Evolutionary conservation across 345 rosid species (phyloP), one percentile per base, ranked within the genome.

Genomic region (Hevea brasiliensis): DNA sequence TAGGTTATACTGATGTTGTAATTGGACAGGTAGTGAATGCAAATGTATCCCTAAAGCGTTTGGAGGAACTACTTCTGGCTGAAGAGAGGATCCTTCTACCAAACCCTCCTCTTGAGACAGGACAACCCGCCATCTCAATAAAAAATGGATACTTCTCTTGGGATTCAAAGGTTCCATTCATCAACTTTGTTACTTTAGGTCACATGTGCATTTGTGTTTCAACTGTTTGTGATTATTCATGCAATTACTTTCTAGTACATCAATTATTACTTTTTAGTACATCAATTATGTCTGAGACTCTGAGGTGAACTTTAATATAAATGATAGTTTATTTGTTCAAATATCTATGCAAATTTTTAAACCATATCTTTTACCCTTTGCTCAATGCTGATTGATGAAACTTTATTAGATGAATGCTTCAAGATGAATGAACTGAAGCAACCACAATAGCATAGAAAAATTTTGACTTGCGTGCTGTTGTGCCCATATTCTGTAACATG

Each of bases 81-180:
- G 99, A 95, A 72, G 99, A 95, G 85, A 89, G 98, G 84, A 65
- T 91, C 80, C 97, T 95, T 76, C 85, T 89, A 57, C 99, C 94
- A 21, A 95, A 95, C 77, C 96, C 97, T 72, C 97, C 97, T 61
- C 84, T 87, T 71, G 92, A 88, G 79, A 86, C 87, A 32, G 80
- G 73, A 76, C 80, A 79, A 67, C 93, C 99, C 20, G 99, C 96
- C 20, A 81, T 95, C 74, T 85, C 94, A 57, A 89, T 95, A 51
- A 95, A 82, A 77, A 86, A 91, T 79, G 99, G 99, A 73, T 82
- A 74, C 78, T 95, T 95, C 80, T 87, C 98, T 53, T 95, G 99
- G 99, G 98, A 95, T 87, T 75, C 91, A 35, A 89, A 95, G 99
- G 99, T 95, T 67, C 15, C 5, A 65, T 20, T 24, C 67, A 53